phyloP scores from a whole-genome alignment of 768 basidiomycete genomes.

The Boletus sp. region DNA sequence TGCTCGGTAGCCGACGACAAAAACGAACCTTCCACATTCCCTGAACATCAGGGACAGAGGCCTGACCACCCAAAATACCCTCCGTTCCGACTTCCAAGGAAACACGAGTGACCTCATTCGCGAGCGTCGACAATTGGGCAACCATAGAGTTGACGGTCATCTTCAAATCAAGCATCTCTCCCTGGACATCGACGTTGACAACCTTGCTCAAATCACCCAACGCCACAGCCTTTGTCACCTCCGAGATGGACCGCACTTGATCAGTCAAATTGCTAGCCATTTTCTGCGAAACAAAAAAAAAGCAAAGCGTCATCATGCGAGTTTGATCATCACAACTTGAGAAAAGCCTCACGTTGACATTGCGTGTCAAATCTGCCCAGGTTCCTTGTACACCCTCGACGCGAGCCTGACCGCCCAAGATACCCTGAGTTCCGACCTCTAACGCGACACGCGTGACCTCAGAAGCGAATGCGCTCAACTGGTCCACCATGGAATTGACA shows the following conservation, averaged over 20 bases:
- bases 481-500: constrained; percentile 94
- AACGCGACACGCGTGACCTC: constrained; percentile 81
- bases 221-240: constrained; percentile 76
- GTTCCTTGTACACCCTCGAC: constrained; percentile 92
- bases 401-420: constrained; percentile 84
- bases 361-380: constrained; percentile 86
- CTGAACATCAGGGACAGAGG: constrained; percentile 86
- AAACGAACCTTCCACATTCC: constrained; percentile 85
- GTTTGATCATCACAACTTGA: neutral
- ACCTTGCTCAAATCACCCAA: constrained; percentile 78
- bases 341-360: constrained; percentile 68
- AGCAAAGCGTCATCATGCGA: neutral
- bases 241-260: constrained; percentile 89
- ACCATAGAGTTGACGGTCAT: constrained; percentile 81
- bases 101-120: constrained; percentile 86
- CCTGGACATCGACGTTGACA: constrained; percentile 90
- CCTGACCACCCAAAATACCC: constrained; percentile 92
- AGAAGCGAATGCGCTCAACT: constrained; percentile 79
- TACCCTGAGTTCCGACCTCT: constrained; percentile 89
- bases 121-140: constrained; percentile 64
- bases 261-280: constrained; percentile 84
- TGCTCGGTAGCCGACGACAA: neutral
- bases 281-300: constrained; percentile 46
- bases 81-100: constrained; percentile 90
- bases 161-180: constrained; percentile 88